Percentiles rank a stretch among this genome's conserved stretches.
Conservation (phyloP, 371 early-diverging fungal species). For the Haplosporangium sp. region DNA sequence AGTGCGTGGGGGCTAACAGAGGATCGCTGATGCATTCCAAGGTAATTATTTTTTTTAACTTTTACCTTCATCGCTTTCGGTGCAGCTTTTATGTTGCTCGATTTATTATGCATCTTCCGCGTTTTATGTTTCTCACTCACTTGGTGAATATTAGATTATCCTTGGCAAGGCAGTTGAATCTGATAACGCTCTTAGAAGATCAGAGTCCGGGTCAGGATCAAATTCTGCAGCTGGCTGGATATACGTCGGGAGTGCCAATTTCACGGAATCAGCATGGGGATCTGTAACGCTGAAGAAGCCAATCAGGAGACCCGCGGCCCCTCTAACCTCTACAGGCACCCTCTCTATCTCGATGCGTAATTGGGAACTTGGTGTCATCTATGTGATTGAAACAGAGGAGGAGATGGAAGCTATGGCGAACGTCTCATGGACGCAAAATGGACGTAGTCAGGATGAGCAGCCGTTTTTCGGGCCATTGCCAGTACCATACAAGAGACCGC, state of each 20-base stretch:
- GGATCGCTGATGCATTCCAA: slow-evolving; percentile 49
- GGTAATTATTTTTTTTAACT: slow-evolving; percentile 8
- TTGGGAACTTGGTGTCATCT: slow-evolving; percentile 41
- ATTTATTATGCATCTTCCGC: too few relatives aligned
- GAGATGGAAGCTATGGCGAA: slow-evolving; percentile 25
- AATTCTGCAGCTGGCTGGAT: slow-evolving; percentile 34
- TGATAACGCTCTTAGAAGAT: not conserved
- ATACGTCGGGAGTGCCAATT: slow-evolving; percentile 47
- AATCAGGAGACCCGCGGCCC: not conserved
- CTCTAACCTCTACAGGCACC: not conserved
- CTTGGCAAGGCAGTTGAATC: slow-evolving; percentile 12
- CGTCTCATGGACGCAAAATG: not conserved
- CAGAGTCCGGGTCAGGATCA: not conserved
- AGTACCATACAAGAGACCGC: slow-evolving; percentile 34
- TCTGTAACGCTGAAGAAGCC: slow-evolving; percentile 8
- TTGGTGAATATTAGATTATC: not conserved
- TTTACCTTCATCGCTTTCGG: too few relatives aligned
- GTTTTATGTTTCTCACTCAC: not conserved
- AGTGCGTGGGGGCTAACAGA: slow-evolving; percentile 17
- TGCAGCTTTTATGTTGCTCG: too few relatives aligned
- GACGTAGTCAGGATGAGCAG: slow-evolving; percentile 13
- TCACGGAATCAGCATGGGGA: slow-evolving; percentile 52
- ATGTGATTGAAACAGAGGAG: slow-evolving; percentile 33
- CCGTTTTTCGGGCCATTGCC: slow-evolving; percentile 48
- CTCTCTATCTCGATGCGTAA: slow-evolving; percentile 35